These are phyloP conservation scores for Pichia kudriavzevii DNA, from an alignment of 1,139 yeast genomes.

Conservation along the genomic window DNA sequence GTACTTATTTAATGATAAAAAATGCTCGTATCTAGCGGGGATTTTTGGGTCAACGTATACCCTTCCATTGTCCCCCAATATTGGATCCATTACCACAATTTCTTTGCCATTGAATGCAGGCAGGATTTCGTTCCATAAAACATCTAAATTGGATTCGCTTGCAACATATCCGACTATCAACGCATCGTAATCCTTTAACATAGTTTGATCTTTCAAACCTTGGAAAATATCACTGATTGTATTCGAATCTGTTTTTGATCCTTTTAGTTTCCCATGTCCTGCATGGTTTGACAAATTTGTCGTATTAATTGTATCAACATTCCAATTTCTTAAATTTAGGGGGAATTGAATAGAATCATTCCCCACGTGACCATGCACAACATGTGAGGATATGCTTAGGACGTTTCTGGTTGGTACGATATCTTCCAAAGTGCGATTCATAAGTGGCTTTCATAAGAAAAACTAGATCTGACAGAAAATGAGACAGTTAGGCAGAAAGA, in stretches of 20 bases:
- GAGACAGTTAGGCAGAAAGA: too few relatives aligned
- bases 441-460: neutral
- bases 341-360: slow-evolving; percentile 60
- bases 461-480: too few relatives aligned
- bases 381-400: slow-evolving; percentile 53
- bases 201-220: slow-evolving; percentile 27
- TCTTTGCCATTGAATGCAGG: slow-evolving; percentile 5
- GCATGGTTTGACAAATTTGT: slow-evolving; percentile 65
- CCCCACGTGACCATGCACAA: slow-evolving; percentile 63
- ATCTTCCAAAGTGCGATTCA: too few relatives aligned
- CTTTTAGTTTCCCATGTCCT: slow-evolving; percentile 48
- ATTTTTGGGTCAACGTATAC: slow-evolving; percentile 55
- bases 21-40: slow-evolving; percentile 41
- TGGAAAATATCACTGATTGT: slow-evolving; percentile 27
- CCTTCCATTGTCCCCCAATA: slow-evolving; percentile 69
- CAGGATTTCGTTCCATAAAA: slow-evolving; percentile 29
- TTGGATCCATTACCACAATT: slow-evolving; percentile 51
- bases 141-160: slow-evolving; percentile 36
- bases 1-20: slow-evolving; percentile 29
- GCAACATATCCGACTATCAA: slow-evolving; percentile 58
- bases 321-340: slow-evolving; percentile 57
- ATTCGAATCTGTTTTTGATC: slow-evolving; percentile 27
- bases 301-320: slow-evolving; percentile 57
- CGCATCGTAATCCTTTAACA: slow-evolving; percentile 37
- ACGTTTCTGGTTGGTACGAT: slow-evolving; percentile 17